Conservation (phyloP, 768 basidiomycete species). For the Psilocybe subaeruginosa region DNA sequence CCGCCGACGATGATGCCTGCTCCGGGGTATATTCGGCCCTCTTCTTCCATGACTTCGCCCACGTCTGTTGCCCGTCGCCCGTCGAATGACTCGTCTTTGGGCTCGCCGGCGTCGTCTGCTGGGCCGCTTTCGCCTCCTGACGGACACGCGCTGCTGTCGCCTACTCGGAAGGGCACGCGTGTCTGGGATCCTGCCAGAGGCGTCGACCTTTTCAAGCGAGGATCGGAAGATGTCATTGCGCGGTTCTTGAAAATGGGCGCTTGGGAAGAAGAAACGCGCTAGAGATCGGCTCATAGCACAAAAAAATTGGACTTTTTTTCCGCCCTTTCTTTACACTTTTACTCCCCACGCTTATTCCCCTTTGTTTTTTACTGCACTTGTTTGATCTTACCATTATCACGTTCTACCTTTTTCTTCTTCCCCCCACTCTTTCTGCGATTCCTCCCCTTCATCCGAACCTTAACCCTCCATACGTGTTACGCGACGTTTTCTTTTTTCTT, state of each 20-base stretch:
- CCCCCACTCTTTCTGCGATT: background rate
- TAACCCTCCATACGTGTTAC: background rate
- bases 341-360: background rate
- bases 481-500: background rate
- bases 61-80: slow-evolving; percentile 37
- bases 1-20: slow-evolving; percentile 2
- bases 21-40: slow-evolving; percentile 10
- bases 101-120: slow-evolving; percentile 57
- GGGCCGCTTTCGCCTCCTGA: slow-evolving; percentile 57
- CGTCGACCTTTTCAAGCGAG: slow-evolving; percentile 84
- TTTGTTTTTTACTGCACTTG: slow-evolving; percentile 3
- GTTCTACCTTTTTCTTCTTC: slow-evolving; percentile 1
- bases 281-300: background rate
- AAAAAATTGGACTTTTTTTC: background rate
- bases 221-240: slow-evolving; percentile 85
- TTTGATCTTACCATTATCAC: slow-evolving; percentile 13
- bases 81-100: slow-evolving; percentile 54
- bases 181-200: slow-evolving; percentile 88
- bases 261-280: slow-evolving; percentile 55
- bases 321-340: no score
- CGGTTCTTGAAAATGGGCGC: slow-evolving; percentile 82
- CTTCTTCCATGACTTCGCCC: slow-evolving; percentile 21
- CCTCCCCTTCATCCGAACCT: background rate
- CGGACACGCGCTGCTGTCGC: slow-evolving; percentile 27
- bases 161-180: slow-evolving; percentile 53